A percentile compares a stretch with the other conserved stretches of the same genome.
These are phyloP conservation scores for Lipomyces yamadae DNA, from an alignment of 805 yeast genomes.

Conservation along the genomic window DNA sequence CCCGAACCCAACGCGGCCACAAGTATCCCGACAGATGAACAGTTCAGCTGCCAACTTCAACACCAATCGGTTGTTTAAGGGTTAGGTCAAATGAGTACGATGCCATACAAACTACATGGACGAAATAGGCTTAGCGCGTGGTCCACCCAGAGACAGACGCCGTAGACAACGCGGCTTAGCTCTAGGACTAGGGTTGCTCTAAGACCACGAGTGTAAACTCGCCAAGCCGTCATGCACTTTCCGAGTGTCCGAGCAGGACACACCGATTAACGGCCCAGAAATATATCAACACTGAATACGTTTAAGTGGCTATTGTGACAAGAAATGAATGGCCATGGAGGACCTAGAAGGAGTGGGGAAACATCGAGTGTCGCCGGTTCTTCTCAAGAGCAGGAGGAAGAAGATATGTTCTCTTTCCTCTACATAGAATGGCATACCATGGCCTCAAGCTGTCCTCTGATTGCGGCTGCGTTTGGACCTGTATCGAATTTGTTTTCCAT, in stretches of 20 bases:
- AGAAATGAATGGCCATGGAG: background rate
- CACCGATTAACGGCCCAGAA: background rate
- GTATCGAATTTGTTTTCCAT: constrained; percentile 74
- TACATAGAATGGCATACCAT: constrained; percentile 60
- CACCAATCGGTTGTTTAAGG: no score
- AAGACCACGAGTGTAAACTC: no score
- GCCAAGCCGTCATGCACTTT: background rate
- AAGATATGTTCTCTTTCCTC: background rate
- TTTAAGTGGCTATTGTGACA: background rate
- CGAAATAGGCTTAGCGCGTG: no score
- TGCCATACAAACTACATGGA: no score
- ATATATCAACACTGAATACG: background rate
- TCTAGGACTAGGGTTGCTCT: no score
- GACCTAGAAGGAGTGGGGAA: background rate
- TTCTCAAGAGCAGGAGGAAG: background rate
- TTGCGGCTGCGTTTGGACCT: constrained; percentile 81
- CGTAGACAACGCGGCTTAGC: no score
- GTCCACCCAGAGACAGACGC: no score
- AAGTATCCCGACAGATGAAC: no score
- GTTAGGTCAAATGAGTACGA: no score
- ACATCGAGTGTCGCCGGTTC: background rate
- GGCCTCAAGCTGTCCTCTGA: constrained; percentile 72
- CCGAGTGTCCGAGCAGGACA: background rate
- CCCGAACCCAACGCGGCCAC: no score
- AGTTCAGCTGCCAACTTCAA: no score